Percentiles rank a stretch among this genome's conserved stretches.
Evolutionary conservation across 495 filamentous ascomycete genomes (phyloP).

Genomic region (Xylaria telfairii): DNA sequence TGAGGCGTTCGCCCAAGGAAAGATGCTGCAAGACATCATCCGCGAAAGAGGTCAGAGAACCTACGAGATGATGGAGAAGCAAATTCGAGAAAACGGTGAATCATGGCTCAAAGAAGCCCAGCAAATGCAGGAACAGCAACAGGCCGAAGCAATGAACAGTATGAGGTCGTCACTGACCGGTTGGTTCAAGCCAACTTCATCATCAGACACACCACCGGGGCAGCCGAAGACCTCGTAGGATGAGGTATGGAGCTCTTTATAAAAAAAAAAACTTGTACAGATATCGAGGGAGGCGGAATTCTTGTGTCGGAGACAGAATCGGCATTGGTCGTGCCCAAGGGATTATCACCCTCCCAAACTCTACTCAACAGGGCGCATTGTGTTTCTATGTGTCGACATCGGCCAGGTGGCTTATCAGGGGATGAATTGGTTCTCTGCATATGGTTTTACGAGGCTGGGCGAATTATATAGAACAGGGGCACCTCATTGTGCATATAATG

Average conservation of each 20-base stretch:
- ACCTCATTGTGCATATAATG: constrained; percentile 31
- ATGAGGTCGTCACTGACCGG: constrained; percentile 62
- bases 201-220: constrained; percentile 13
- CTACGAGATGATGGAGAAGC: constrained; percentile 84
- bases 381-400: constrained; percentile 14
- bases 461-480: constrained; percentile 15
- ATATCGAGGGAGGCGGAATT: constrained; percentile 11
- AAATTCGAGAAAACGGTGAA: constrained; percentile 90
- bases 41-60: constrained; percentile 88
- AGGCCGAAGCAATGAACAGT: constrained; percentile 87
- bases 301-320: constrained; percentile 11
- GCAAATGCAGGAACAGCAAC: constrained; percentile 79
- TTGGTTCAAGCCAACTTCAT: constrained; percentile 49
- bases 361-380: constrained; percentile 23
- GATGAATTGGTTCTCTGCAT: constrained; percentile 25
- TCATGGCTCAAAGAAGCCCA: constrained; percentile 94
- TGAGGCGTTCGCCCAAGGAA: constrained; percentile 81
- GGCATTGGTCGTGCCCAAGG: neutral
- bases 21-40: constrained; percentile 93
- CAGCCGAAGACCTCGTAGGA: constrained; percentile 24
- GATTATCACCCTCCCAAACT: constrained; percentile 3
- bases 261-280: constrained; percentile 16
- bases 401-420: constrained; percentile 1
- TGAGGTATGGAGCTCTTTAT: neutral
- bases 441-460: constrained; percentile 23